Evolutionary conservation across 306 rosid genomes (phyloP).

Genomic region (Luffa acutangula): DNA sequence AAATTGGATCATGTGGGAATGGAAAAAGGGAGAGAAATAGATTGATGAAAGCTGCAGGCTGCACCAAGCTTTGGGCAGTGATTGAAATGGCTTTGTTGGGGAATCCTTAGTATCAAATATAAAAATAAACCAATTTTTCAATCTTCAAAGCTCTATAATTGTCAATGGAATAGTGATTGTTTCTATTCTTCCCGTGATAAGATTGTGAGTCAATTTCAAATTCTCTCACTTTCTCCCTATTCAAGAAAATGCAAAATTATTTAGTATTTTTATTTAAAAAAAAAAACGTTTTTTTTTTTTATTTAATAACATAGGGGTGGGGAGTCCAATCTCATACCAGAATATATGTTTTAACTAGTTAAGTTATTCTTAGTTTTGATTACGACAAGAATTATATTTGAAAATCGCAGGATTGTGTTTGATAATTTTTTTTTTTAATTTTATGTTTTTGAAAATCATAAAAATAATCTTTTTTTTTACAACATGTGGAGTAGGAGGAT

Average conservation of each 20-base stretch:
- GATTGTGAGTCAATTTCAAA: not conserved
- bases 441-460: too few relatives aligned
- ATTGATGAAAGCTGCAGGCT: not conserved
- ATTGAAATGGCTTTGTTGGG: not conserved
- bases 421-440: too few relatives aligned
- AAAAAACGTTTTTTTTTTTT: not conserved
- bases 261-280: not conserved
- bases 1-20: not conserved
- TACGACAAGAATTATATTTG: not conserved
- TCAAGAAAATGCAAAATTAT: not conserved
- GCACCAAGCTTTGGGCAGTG: not conserved
- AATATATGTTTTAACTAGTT: too few relatives aligned
- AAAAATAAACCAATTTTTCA: not conserved
- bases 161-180: not conserved
- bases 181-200: conserved; percentile 7
- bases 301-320: too few relatives aligned
- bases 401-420: not conserved
- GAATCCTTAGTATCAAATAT: not conserved
- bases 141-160: not conserved
- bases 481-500: too few relatives aligned
- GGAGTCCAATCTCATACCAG: too few relatives aligned
- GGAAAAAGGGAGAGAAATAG: not conserved
- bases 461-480: not conserved
- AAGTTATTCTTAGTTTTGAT: too few relatives aligned
- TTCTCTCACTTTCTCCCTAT: not conserved